phyloP scores from a whole-genome alignment of 192 early-diverging fungal species.

The Coemansia sp. region DNA sequence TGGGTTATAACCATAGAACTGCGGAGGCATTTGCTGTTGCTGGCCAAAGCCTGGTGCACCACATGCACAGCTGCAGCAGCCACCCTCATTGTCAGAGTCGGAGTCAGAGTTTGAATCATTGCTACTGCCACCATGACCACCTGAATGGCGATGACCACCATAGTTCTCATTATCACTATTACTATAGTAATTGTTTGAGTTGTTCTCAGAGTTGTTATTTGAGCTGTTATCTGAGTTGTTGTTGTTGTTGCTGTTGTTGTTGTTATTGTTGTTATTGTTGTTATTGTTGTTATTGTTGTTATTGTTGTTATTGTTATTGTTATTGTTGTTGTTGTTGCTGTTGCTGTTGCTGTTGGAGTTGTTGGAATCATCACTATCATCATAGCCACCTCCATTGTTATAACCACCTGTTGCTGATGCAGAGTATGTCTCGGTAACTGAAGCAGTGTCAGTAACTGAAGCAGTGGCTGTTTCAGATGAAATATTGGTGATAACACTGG shows the following conservation, averaged over 20 bases:
- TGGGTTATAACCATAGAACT: conserved; percentile 5
- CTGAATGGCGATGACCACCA: background rate
- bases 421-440: conserved; percentile 1
- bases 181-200: background rate
- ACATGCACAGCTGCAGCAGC: conserved; percentile 10
- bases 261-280: background rate
- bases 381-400: background rate
- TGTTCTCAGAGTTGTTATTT: background rate
- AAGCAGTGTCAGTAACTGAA: background rate
- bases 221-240: background rate
- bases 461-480: background rate
- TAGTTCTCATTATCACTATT: background rate
- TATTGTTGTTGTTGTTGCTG: background rate
- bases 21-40: background rate
- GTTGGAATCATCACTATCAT: background rate
- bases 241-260: background rate
- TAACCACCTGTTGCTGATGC: background rate
- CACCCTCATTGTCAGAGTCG: background rate
- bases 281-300: background rate
- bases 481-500: background rate
- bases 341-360: background rate
- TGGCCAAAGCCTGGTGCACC: conserved; percentile 10
- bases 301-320: background rate
- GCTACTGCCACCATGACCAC: background rate
- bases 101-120: background rate